Evolutionary conservation across 192 early-diverging fungal genomes (phyloP).

Genomic region (Podila horticola): DNA sequence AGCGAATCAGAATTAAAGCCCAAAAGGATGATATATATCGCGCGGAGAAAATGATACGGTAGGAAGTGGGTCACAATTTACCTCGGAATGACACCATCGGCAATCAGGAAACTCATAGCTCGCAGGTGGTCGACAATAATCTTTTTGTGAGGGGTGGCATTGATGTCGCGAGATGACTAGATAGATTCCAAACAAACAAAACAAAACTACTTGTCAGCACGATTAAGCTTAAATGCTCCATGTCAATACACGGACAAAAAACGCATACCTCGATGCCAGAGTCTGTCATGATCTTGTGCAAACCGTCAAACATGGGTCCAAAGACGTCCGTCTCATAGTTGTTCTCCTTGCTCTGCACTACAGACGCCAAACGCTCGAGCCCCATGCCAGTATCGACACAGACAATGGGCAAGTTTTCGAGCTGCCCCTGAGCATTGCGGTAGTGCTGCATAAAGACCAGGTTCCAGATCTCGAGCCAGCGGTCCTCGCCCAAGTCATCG

Average conservation of each 20-base stretch:
- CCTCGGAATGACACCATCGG: constrained; percentile 68
- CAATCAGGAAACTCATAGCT: constrained; percentile 65
- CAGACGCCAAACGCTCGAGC: constrained; percentile 62
- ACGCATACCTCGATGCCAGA: constrained; percentile 32
- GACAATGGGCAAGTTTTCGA: constrained; percentile 57
- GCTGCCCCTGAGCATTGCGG: constrained; percentile 53
- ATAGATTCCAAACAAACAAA: background rate
- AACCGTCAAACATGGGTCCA: constrained; percentile 49
- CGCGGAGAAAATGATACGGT: too few relatives aligned
- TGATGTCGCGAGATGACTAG: constrained; percentile 42
- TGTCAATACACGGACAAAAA: background rate
- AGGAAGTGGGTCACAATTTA: background rate
- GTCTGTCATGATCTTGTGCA: constrained; percentile 49
- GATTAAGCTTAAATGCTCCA: background rate
- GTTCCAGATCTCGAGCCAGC: constrained; percentile 75
- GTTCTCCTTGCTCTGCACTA: constrained; percentile 61
- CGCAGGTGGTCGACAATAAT: constrained; percentile 69
- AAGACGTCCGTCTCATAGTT: constrained; percentile 69
- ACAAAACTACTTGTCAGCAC: background rate
- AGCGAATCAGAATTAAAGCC: background rate
- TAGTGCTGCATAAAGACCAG: constrained; percentile 70
- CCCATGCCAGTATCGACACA: constrained; percentile 75
- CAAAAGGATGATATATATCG: too few relatives aligned
- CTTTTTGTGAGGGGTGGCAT: constrained; percentile 59
- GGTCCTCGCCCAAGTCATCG: constrained; percentile 50